phyloP scores from a whole-genome alignment of 129 eudicot species.

The Centaurea solstitialis region DNA sequence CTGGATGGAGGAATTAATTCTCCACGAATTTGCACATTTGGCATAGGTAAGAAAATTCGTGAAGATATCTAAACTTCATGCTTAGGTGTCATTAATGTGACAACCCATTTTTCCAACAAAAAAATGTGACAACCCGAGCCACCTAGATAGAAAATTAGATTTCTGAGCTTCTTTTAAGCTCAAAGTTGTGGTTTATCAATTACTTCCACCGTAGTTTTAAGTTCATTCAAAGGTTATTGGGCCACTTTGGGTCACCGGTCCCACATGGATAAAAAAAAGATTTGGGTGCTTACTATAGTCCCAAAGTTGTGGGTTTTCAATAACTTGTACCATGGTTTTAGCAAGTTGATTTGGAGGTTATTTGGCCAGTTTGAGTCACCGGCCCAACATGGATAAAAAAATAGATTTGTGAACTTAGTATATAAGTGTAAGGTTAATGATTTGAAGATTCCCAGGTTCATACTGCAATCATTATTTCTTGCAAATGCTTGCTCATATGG shows the following conservation, averaged over 20 bases:
- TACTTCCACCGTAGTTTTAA: background rate
- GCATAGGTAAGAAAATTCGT: constrained; percentile 52
- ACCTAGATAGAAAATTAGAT: background rate
- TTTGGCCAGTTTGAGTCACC: no score
- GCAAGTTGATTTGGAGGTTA: no score
- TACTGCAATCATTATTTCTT: constrained; percentile 94
- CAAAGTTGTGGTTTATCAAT: background rate
- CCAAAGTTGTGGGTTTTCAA: no score
- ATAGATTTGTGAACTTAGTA: no score
- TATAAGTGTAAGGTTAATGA: background rate
- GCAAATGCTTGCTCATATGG: constrained; percentile 85
- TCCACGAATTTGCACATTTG: constrained; percentile 85
- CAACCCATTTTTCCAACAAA: no score
- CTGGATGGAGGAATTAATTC: constrained; percentile 41
- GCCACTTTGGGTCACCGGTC: background rate
- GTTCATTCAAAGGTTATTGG: background rate
- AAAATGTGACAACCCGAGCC: background rate
- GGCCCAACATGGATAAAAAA: no score
- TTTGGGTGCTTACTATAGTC: no score
- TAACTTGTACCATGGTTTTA: no score
- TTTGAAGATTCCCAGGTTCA: constrained; percentile 52
- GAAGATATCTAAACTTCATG: background rate
- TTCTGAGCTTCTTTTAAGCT: background rate
- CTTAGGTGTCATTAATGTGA: background rate
- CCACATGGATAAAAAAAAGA: no score